phyloP scores from a whole-genome alignment of 371 early-diverging fungal species.

The Mortierella sp. region DNA sequence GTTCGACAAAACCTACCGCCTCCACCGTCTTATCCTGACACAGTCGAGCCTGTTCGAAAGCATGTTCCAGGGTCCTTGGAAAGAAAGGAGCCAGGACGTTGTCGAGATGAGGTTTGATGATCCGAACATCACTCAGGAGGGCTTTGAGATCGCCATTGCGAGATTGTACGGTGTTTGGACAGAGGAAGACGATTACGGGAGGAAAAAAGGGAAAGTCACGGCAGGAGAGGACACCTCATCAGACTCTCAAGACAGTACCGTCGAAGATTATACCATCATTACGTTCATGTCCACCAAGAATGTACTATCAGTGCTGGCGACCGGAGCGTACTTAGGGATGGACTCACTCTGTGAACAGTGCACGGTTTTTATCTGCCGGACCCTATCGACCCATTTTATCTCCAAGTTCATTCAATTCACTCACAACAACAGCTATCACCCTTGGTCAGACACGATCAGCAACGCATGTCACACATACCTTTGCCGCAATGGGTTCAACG shows the following conservation, averaged over 20 bases:
- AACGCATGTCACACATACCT: constrained; percentile 33
- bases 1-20: constrained; percentile 62
- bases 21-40: constrained; percentile 66
- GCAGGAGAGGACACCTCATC: neutral
- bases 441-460: constrained; percentile 34
- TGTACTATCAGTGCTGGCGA: constrained; percentile 28
- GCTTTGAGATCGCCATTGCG: constrained; percentile 35
- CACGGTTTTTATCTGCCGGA: constrained; percentile 10
- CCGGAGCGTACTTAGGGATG: constrained; percentile 32
- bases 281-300: constrained; percentile 9
- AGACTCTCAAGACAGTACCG: too few species aligned
- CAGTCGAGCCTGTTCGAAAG: constrained; percentile 67
- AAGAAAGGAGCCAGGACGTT: constrained; percentile 45
- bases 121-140: constrained; percentile 25
- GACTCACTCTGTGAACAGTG: constrained; percentile 28
- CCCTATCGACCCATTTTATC: constrained; percentile 11
- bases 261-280: neutral
- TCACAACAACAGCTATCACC: constrained; percentile 21
- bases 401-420: constrained; percentile 11
- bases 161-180: constrained; percentile 39
- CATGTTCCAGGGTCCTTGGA: constrained; percentile 65
- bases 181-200: constrained; percentile 5
- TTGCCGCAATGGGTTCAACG: constrained; percentile 35
- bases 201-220: neutral
- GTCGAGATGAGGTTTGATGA: constrained; percentile 56